phyloP scores from a whole-genome alignment of 1,284 basidiomycete species.

The Irpex lacteus region DNA sequence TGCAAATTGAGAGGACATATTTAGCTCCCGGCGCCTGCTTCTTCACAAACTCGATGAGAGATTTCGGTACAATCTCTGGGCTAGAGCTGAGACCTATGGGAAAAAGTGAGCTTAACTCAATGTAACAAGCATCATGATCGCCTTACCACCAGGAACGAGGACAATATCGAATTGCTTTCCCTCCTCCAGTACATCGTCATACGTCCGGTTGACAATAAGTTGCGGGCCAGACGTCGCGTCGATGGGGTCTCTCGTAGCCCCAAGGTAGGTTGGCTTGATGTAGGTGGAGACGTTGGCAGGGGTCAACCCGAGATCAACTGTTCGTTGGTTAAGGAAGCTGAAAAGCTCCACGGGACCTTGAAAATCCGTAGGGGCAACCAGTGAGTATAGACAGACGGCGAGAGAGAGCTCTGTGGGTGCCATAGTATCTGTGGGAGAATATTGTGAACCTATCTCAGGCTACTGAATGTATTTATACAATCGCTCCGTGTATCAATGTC shows the following conservation, averaged over 20 bases:
- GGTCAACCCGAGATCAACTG: constrained; percentile 32
- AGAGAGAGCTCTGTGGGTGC: constrained; percentile 7
- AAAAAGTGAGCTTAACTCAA: constrained; percentile 9
- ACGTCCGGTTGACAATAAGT: constrained; percentile 40
- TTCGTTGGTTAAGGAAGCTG: constrained; percentile 31
- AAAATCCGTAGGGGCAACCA: constrained; percentile 33
- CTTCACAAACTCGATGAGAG: constrained; percentile 30
- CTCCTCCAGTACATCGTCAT: constrained; percentile 28
- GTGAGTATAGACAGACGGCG: constrained; percentile 19
- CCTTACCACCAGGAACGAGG: constrained; percentile 17
- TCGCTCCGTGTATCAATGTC: too few species aligned
- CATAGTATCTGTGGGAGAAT: not conserved
- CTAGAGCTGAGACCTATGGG: not conserved
- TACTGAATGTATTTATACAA: too few species aligned
- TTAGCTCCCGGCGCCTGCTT: constrained; percentile 33
- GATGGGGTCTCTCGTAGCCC: constrained; percentile 17
- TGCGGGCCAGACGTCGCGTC: constrained; percentile 30
- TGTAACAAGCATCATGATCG: not conserved
- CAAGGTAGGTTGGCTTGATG: constrained; percentile 27
- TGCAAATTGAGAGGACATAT: constrained; percentile 45
- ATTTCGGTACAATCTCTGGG: not conserved
- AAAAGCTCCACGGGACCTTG: constrained; percentile 43
- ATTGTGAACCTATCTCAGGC: too few species aligned
- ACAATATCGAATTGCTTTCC: constrained; percentile 17
- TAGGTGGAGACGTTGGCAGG: constrained; percentile 34